Conservation (phyloP, 768 basidiomycete species). For the Boletus pseudo-olivaceus region DNA sequence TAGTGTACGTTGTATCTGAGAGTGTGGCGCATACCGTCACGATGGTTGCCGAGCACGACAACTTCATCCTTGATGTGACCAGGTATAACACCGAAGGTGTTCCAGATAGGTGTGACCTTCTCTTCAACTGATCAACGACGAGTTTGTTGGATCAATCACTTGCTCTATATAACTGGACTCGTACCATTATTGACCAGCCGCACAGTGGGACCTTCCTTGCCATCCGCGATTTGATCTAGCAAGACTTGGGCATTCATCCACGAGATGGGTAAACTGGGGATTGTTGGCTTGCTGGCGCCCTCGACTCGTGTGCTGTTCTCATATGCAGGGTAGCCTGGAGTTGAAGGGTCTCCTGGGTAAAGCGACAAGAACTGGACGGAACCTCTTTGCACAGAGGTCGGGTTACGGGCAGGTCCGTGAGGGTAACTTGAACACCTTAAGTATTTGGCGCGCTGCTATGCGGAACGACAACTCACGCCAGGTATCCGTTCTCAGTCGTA, state of each 20-base stretch:
- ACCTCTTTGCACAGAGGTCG: constrained; percentile 80
- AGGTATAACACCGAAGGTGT: constrained; percentile 80
- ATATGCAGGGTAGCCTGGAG: constrained; percentile 87
- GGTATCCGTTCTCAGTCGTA: constrained; percentile 73
- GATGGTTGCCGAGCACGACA: constrained; percentile 82
- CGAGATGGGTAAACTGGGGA: constrained; percentile 88
- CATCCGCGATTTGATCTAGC: constrained; percentile 43
- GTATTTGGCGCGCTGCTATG: background rate
- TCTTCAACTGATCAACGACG: constrained; percentile 53
- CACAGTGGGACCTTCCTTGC: constrained; percentile 37
- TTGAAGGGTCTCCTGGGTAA: constrained; percentile 79
- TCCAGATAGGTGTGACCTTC: constrained; percentile 89
- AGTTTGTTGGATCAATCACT: background rate
- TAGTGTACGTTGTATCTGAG: constrained; percentile 1
- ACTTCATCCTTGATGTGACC: constrained; percentile 84
- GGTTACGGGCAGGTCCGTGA: constrained; percentile 83
- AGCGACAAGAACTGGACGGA: constrained; percentile 69
- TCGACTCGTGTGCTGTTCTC: constrained; percentile 66
- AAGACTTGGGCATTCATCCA: constrained; percentile 79
- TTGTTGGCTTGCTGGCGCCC: constrained; percentile 61
- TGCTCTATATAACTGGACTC: background rate
- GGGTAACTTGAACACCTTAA: constrained; percentile 39
- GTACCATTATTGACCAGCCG: constrained; percentile 56
- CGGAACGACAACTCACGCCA: constrained; percentile 39
- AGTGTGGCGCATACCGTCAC: constrained; percentile 61